A percentile compares a stretch with the other conserved stretches of the same genome.
phyloP scores from a whole-genome alignment of 2,329 filamentous ascomycete genomes.

The Elsinoe ampelina region DNA sequence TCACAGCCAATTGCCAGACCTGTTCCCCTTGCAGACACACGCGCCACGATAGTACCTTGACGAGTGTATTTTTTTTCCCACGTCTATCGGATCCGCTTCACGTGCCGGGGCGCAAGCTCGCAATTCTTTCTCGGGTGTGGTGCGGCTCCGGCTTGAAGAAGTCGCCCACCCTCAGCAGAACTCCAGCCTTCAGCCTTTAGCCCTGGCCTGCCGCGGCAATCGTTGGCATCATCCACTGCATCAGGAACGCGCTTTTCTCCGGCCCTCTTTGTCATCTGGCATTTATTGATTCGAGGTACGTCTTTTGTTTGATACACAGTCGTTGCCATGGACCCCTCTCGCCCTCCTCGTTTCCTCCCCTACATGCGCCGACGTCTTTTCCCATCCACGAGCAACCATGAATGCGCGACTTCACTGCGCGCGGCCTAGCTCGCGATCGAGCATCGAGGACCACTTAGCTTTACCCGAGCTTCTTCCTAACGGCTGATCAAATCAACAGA shows the following conservation, averaged over 20 bases:
- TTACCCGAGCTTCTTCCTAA: background rate
- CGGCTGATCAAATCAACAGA: background rate
- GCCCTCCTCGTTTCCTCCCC: background rate
- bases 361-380: background rate
- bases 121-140: background rate
- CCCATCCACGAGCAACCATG: background rate
- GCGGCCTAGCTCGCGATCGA: background rate
- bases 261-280: slow-evolving; percentile 12
- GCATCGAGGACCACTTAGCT: background rate
- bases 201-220: slow-evolving; percentile 11
- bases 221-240: slow-evolving; percentile 12
- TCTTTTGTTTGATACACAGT: background rate
- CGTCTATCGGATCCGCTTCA: background rate
- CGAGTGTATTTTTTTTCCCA: background rate
- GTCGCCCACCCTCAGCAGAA: background rate
- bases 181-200: background rate
- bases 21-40: slow-evolving; percentile 5
- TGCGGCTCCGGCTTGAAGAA: background rate
- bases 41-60: background rate
- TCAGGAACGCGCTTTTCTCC: slow-evolving; percentile 13
- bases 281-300: slow-evolving; percentile 13
- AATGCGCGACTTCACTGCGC: background rate
- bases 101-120: background rate
- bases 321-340: background rate
- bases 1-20: slow-evolving; percentile 4